These are phyloP conservation scores for Gaertneriomyces semiglobifer DNA, from an alignment of 192 early-diverging fungal genomes.

Conservation along the genomic window DNA sequence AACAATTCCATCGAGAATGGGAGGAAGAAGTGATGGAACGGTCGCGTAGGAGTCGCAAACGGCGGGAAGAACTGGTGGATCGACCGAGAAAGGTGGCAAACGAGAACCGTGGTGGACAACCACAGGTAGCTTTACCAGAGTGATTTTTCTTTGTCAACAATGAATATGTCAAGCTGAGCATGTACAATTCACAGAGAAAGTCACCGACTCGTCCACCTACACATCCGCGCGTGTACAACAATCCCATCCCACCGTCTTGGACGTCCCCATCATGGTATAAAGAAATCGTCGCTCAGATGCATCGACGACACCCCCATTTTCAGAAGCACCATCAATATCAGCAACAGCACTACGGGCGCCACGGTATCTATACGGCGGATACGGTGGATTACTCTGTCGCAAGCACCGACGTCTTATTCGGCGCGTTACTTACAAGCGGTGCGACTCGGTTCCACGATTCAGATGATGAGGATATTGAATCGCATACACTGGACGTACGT, in stretches of 20 bases:
- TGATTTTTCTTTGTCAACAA: no score
- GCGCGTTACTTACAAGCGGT: background rate
- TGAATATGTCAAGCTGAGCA: no score
- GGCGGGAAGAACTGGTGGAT: no score
- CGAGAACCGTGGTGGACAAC: no score
- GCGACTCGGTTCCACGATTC: background rate
- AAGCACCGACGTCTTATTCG: background rate
- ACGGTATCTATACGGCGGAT: background rate
- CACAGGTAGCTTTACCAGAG: no score
- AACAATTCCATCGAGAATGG: background rate
- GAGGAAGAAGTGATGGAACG: no score
- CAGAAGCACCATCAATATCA: background rate
- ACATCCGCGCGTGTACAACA: background rate
- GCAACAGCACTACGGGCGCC: no score
- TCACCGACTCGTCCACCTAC: conserved; percentile 3
- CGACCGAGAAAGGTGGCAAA: no score
- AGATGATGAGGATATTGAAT: no score
- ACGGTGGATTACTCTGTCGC: background rate
- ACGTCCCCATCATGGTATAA: background rate
- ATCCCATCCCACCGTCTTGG: conserved; percentile 6
- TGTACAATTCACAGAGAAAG: background rate
- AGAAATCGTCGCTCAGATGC: conserved; percentile 11
- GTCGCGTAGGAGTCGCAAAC: no score
- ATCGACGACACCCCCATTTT: background rate
- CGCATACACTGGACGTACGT: no score